Evolutionary conservation across 768 basidiomycete species (phyloP), one percentile per base, ranked within the genome.

Genomic region (Rhizopogon roseolus): DNA sequence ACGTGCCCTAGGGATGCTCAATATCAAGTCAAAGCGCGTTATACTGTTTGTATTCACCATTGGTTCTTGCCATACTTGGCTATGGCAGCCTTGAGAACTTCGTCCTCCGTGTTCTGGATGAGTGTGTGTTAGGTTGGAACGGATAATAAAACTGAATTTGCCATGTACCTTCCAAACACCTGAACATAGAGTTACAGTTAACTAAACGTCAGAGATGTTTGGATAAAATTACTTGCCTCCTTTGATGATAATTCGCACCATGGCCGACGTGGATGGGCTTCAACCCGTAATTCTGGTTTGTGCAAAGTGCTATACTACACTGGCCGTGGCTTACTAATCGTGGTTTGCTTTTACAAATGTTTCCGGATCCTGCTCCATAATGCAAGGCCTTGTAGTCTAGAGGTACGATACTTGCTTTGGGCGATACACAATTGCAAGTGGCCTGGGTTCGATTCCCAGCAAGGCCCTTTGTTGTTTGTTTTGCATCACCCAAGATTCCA

Each of bases 11-110:
- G 6, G 41, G 41, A 13, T 34, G 9, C 50, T 59, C 43, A 50
- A 49, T 44, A 40, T 36, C 39, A 54, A 32, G 36, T 8, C 11
- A 4, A 45, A 37, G 37, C 10, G n/a, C 14, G 11, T 28, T 5
- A 61, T 71, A 9, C 17, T 29, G 5, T 13, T 36, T 4, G 13
- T 36, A 62, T 74, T 39, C 60, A 84, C 90, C 93, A 96, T 78
- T 96, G 93, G 65, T 96, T 95, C 75, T 95, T 94, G 63, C 93
- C 93, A 63, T 95, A 95, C 79, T 95, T 93, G 59, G 91, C 90
- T 63, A 98, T 98, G 63, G 97, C 97, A 57, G 97, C 97, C 73
- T 99, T 99, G 62, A 99, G 81, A 50, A 99, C 97, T 71, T 99
- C 97, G 69, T 99, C 95, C 71, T 95, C 93, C 22, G 93, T 93